Evolutionary conservation across 164 flowering plant genomes (phyloP), one percentile per base, ranked within the genome.

Genomic region (Platanus orientalis): DNA sequence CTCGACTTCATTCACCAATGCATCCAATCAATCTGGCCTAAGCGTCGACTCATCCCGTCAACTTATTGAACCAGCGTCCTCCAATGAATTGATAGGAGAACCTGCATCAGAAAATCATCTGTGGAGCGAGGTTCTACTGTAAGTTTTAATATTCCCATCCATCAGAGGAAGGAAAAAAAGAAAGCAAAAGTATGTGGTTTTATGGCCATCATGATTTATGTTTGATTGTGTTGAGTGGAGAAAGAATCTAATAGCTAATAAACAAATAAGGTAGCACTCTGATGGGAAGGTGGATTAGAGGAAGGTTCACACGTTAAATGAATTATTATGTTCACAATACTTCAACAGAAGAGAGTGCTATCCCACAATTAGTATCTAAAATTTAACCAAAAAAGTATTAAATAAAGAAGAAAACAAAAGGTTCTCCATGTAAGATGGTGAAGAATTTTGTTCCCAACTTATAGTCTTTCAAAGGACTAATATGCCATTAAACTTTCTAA

Each of bases 91-190:
- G 13, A 62, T 71, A 1, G 76, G 76, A 12, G 83, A 77, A 51
- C 74, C 75, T 17, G 52, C 76, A 13, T 51, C 83, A 0, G 75
- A 78, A 61, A 77, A 65, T 69, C 76, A 79, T 47, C 59, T 80
- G 1, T 84, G 89, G 89, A 80, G 59, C 72, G 79, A 82, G 53
- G 76, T 80, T 48, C 53, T 84, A 4, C 57, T 74, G 89, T 84
- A 81, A 80, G 86, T 79, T 51, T 9, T 1, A 45, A 12, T 45
- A 16, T 64, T 34, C 26, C 28, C 29, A 14, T 21, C 30, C 27
- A 52, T 52, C 6, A 32, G 7, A 28, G n/a, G 20, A 34, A 32
- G 32, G 13, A 39, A 62, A 39, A 54, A 63, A 6, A 39, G 19
- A 39, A 17, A 27, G n/a, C 12, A 13, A 20, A 14, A n/a, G 11